Percentiles rank a stretch among this genome's conserved stretches.
Conservation (phyloP, 176 grass and related monocot species). For the Secale cereale region DNA sequence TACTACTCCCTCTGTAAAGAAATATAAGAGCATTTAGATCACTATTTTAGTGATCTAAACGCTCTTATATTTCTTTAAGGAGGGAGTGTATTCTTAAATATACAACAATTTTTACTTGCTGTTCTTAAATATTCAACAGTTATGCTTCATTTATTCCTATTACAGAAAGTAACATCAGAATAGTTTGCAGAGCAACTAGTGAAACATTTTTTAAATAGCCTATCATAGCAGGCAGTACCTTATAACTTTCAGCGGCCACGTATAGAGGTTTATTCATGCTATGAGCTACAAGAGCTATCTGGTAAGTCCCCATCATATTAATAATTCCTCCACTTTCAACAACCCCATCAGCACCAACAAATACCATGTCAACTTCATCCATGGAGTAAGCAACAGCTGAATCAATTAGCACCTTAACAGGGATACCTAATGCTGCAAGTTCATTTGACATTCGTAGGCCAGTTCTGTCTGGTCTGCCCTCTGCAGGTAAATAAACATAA, state of each 20-base stretch:
- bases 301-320: constrained; percentile 99
- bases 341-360: constrained; percentile 95
- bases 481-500: constrained; percentile 45
- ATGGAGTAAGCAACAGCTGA: constrained; percentile 93
- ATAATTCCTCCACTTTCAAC: constrained; percentile 98
- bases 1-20: neutral
- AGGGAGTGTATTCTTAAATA: neutral
- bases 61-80: no score
- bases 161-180: neutral
- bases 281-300: constrained; percentile 91
- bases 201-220: neutral
- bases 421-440: constrained; percentile 79
- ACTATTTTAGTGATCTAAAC: no score
- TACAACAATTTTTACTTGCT: neutral
- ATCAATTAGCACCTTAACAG: constrained; percentile 92
- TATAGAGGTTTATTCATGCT: constrained; percentile 97
- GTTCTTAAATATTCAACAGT: neutral
- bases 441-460: constrained; percentile 86
- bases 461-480: constrained; percentile 91
- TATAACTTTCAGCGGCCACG: constrained; percentile 97
- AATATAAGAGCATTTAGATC: no score
- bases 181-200: neutral
- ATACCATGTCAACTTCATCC: constrained; percentile 96
- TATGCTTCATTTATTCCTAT: neutral
- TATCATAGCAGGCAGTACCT: constrained; percentile 43